Evolutionary conservation across 176 grass and related monocot genomes (phyloP).

Genomic region (Puccinellia tenuiflora): DNA sequence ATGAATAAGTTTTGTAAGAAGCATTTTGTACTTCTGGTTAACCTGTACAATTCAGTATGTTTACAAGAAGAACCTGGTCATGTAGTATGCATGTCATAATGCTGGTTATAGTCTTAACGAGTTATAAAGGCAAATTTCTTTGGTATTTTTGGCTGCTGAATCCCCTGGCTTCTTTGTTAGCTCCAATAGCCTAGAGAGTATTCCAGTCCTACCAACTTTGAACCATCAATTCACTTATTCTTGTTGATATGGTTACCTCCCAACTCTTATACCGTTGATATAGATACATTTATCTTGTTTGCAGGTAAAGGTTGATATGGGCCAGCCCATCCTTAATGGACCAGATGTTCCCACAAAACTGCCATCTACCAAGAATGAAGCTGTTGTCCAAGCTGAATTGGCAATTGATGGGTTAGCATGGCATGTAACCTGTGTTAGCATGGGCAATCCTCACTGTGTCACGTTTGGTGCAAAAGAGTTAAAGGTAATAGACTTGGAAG

Average conservation of each 20-base stretch:
- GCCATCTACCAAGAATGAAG: slow-evolving; percentile 49
- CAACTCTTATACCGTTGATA: slow-evolving; percentile 7
- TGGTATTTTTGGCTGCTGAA: background rate
- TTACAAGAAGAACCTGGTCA: background rate
- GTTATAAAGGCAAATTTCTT: background rate
- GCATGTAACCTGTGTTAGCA: slow-evolving; percentile 97
- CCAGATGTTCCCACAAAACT: slow-evolving; percentile 81
- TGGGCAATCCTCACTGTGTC: slow-evolving; percentile 97
- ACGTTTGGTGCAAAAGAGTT: slow-evolving; percentile 61
- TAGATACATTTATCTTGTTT: slow-evolving; percentile 18
- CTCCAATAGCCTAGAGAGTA: background rate
- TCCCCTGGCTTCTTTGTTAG: background rate
- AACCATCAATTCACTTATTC: background rate
- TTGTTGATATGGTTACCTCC: background rate
- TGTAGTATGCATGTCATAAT: background rate
- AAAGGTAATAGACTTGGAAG: slow-evolving; percentile 42
- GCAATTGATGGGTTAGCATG: slow-evolving; percentile 66
- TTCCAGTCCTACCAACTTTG: background rate
- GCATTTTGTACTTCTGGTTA: background rate
- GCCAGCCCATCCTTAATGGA: slow-evolving; percentile 67
- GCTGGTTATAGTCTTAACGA: background rate
- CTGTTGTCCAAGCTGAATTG: slow-evolving; percentile 69
- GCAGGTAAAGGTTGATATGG: slow-evolving; percentile 96
- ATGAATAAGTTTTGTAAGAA: background rate
- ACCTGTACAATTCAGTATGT: background rate